A percentile compares a stretch with the other conserved stretches of the same genome.
These are phyloP conservation scores for Aschersonia sp. DNA, from an alignment of 2,329 filamentous ascomycete species.

Conservation along the genomic window DNA sequence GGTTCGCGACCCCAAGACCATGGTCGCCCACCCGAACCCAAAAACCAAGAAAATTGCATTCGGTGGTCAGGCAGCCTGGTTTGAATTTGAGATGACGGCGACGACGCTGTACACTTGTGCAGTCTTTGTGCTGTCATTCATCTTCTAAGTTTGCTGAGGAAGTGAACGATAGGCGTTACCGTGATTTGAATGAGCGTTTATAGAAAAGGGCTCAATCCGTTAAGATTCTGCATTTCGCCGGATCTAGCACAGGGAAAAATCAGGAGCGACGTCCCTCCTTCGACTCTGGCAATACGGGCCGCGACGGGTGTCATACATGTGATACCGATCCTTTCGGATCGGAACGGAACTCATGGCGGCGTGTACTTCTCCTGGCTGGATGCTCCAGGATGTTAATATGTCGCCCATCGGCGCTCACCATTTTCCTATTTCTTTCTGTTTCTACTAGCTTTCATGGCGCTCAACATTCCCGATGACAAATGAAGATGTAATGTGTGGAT, in stretches of 20 bases:
- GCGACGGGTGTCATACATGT: too few species aligned
- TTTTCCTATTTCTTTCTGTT: too few species aligned
- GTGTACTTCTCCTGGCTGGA: too few species aligned
- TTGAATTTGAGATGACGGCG: slow-evolving; percentile 38
- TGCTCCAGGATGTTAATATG: too few species aligned
- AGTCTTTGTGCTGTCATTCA: slow-evolving; percentile 30
- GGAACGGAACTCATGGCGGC: too few species aligned
- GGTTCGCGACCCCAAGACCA: slow-evolving; percentile 36
- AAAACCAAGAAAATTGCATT: slow-evolving; percentile 40
- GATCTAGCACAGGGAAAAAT: too few species aligned
- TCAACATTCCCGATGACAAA: background rate
- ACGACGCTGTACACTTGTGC: slow-evolving; percentile 34
- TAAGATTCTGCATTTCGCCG: too few species aligned
- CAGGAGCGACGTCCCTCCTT: too few species aligned
- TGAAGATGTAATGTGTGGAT: background rate
- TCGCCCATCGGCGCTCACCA: too few species aligned
- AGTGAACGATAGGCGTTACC: background rate
- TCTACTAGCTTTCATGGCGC: background rate
- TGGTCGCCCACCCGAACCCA: slow-evolving; percentile 34
- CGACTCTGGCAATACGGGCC: too few species aligned
- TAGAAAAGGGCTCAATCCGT: too few species aligned
- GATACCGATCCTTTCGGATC: too few species aligned
- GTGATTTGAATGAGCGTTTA: background rate
- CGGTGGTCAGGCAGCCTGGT: slow-evolving; percentile 37
- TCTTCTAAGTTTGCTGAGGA: slow-evolving; percentile 7